Evolutionary conservation across 371 early-diverging fungal genomes (phyloP).

Genomic region (Actinomortierella wolfii): DNA sequence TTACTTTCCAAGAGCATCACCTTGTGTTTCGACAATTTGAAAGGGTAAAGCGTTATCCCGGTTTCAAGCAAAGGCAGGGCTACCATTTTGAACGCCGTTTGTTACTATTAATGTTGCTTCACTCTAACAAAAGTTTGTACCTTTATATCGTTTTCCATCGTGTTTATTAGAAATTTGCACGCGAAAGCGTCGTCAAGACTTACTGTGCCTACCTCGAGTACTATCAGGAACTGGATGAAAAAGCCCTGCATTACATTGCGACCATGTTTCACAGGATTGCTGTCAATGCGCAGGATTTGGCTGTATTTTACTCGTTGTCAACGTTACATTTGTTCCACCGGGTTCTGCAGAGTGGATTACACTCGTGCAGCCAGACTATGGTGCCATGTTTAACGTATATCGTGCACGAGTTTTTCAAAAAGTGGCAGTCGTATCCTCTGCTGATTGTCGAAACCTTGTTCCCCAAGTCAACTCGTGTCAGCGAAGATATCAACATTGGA

Average conservation of each 20-base stretch:
- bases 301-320: constrained; percentile 64
- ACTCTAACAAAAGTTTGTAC: no score
- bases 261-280: constrained; percentile 72
- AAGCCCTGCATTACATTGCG: constrained; percentile 56
- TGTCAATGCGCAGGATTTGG: constrained; percentile 60
- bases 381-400: constrained; percentile 57
- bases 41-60: no score
- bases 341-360: constrained; percentile 48
- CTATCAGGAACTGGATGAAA: constrained; percentile 52
- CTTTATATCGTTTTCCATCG: not conserved
- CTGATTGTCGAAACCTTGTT: constrained; percentile 59
- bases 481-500: constrained; percentile 35
- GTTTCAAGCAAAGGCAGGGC: not conserved
- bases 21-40: constrained; percentile 66
- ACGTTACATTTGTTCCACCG: constrained; percentile 66
- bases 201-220: constrained; percentile 60
- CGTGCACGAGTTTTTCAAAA: constrained; percentile 60
- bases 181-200: constrained; percentile 52
- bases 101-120: not conserved
- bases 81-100: not conserved
- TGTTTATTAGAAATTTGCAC: constrained; percentile 55
- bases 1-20: constrained; percentile 51
- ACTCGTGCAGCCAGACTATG: constrained; percentile 49
- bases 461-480: constrained; percentile 16
- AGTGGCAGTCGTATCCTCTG: constrained; percentile 56